A percentile compares a stretch with the other conserved stretches of the same genome.
These are phyloP conservation scores for Tremellales sp. DNA, from an alignment of 1,284 basidiomycete genomes.

Conservation along the genomic window DNA sequence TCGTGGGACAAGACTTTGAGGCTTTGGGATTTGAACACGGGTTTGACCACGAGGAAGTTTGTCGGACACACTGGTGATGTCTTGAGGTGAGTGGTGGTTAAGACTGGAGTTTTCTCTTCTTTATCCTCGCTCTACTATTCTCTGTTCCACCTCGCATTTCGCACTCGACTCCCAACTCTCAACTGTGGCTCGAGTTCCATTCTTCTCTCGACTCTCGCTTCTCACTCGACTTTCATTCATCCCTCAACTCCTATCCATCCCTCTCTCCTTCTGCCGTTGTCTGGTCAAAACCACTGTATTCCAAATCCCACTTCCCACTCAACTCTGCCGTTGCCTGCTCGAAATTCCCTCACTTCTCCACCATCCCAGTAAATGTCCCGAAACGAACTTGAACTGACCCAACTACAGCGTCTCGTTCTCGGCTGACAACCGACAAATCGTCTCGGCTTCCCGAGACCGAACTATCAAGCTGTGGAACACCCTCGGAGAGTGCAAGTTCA, in stretches of 20 bases:
- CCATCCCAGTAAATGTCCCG: not conserved
- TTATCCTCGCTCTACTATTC: too few relatives aligned
- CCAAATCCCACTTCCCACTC: too few relatives aligned
- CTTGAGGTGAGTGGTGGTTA: slow-evolving; percentile 59
- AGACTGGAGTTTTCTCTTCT: too few relatives aligned
- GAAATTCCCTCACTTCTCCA: too few relatives aligned
- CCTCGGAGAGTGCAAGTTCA: slow-evolving; percentile 99
- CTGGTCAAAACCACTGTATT: too few relatives aligned
- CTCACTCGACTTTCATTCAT: not conserved
- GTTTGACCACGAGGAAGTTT: slow-evolving; percentile 89
- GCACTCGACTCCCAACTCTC: too few relatives aligned
- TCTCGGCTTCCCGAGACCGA: slow-evolving; percentile 93
- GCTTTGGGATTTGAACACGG: slow-evolving; percentile 98
- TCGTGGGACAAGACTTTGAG: slow-evolving; percentile 99
- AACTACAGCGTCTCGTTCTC: slow-evolving; percentile 77
- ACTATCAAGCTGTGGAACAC: slow-evolving; percentile 99
- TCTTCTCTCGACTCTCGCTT: not conserved
- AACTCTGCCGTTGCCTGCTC: too few relatives aligned
- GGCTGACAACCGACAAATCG: slow-evolving; percentile 97
- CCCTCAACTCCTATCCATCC: too few relatives aligned
- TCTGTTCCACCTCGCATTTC: too few relatives aligned
- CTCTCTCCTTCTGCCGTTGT: too few relatives aligned
- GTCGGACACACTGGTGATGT: slow-evolving; percentile 98
- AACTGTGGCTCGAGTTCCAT: not conserved
- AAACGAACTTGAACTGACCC: too few relatives aligned